These are phyloP conservation scores for Fusarium pseudoanthophilum DNA, from an alignment of 2,329 filamentous ascomycete genomes.

Conservation along the genomic window DNA sequence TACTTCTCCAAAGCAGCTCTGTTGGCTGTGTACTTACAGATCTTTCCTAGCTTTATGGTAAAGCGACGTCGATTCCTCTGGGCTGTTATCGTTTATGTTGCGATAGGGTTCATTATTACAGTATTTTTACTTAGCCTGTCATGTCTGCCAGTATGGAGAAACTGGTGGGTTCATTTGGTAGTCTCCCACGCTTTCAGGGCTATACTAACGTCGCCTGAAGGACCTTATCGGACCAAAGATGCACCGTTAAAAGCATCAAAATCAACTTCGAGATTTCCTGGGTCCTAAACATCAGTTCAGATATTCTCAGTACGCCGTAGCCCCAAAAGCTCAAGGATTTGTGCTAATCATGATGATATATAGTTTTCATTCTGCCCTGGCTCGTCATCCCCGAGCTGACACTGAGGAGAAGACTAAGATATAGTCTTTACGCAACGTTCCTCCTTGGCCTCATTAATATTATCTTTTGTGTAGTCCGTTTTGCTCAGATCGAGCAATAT, in stretches of 20 bases:
- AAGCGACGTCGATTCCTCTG: conserved; percentile 23
- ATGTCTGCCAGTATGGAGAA: conserved; percentile 4
- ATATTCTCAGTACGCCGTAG: conserved; percentile 2
- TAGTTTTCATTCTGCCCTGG: conserved; percentile 30
- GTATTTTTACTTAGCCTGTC: background rate
- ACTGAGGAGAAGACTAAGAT: background rate
- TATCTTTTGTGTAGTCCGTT: conserved; percentile 3
- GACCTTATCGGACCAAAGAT: background rate
- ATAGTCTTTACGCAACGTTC: conserved; percentile 23
- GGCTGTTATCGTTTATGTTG: conserved; percentile 5
- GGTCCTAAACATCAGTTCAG: conserved; percentile 10
- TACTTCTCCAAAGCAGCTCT: conserved; percentile 25
- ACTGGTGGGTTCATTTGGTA: background rate
- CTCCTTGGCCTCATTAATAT: conserved; percentile 23
- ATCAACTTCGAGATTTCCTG: conserved; percentile 7
- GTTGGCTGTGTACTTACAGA: conserved; percentile 12
- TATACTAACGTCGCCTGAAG: background rate
- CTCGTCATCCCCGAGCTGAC: conserved; percentile 16
- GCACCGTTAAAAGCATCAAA: background rate
- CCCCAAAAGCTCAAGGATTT: fast-evolving
- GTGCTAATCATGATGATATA: fast-evolving
- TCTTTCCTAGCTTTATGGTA: conserved; percentile 22
- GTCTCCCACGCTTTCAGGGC: fast-evolving
- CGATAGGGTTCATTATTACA: background rate
- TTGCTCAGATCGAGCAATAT: background rate